Evolutionary conservation across 129 eudicot genomes (phyloP), one percentile per base, ranked within the genome.

Genomic region (Apium graveolens): DNA sequence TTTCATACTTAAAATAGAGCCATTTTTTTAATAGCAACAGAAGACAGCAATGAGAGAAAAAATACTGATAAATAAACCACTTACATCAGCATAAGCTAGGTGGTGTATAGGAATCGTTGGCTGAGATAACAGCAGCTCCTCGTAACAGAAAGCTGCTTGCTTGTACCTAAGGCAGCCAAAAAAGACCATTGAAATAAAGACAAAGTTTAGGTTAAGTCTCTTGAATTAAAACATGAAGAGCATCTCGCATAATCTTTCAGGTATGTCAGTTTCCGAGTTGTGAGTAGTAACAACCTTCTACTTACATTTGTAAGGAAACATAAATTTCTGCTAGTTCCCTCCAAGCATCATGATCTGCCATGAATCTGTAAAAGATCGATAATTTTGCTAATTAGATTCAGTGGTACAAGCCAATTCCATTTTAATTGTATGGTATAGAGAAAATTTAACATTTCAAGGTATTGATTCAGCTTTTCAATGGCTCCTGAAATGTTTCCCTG

Each of bases 331-430:
- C 97, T 78, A 95, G 94, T 82, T 95, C 99, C 76, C 97, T 95
- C 99, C 99, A 95, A 20, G 96, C 97, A 86, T 95, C 99, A 83
- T 90, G 94, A 86, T 95, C 99, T 78, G 97, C 99, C 99, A 95
- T 95, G 84, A 92, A 95, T 83, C 98, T 90, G 73, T n/a, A 42
- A 68, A 79, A 49, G 44, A 34, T 24, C 27, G 35, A 37, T 74
- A 53, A 78, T 13, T 66, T 60, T 66, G 34, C 7, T 35, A 43
- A 39, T 41, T 62, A 78, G 1, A 29, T 41, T 63, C 37, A 38
- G n/a, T 6, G 3, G 8, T 20, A 69, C 37, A 12, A 29, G 43
- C 17, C 27, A 31, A n/a, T n/a, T 62, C 35, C 27, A 10, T 10
- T 24, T 26, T 2, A 57, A 57, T 2, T 16, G 24, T 34, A 70